These are phyloP conservation scores for Monascus purpureus DNA, from an alignment of 495 filamentous ascomycete genomes.

Conservation along the genomic window DNA sequence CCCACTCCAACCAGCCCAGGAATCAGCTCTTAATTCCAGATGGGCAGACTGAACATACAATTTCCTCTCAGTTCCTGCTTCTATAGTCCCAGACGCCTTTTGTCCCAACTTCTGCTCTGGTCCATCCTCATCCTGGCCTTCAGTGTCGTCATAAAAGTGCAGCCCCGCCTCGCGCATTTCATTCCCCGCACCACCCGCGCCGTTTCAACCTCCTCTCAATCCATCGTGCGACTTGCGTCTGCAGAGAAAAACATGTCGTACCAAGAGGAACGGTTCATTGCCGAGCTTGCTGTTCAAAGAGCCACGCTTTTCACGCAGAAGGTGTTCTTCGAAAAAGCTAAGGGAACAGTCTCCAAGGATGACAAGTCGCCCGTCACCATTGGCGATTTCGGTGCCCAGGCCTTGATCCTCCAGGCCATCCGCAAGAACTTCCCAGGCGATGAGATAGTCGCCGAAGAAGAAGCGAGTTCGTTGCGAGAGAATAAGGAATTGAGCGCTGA, in stretches of 20 bases:
- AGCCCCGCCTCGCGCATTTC: slow-evolving; percentile 27
- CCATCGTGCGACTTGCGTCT: too few relatives aligned
- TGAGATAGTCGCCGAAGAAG: slow-evolving; percentile 90
- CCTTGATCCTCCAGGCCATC: slow-evolving; percentile 83
- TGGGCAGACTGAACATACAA: too few relatives aligned
- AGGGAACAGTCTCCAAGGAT: slow-evolving; percentile 85
- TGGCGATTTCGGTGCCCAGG: slow-evolving; percentile 95
- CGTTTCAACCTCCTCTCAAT: slow-evolving; percentile 11
- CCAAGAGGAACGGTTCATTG: slow-evolving; percentile 68
- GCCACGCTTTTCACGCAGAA: slow-evolving; percentile 78
- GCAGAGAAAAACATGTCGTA: slow-evolving; percentile 53
- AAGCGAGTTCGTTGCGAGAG: slow-evolving; percentile 59
- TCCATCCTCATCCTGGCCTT: slow-evolving; percentile 38
- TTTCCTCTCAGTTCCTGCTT: neutral
- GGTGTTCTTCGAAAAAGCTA: slow-evolving; percentile 83
- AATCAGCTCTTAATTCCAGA: too few relatives aligned
- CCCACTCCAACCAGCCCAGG: too few relatives aligned
- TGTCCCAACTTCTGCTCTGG: slow-evolving; percentile 23
- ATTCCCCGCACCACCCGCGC: slow-evolving; percentile 14
- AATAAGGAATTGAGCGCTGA: slow-evolving; percentile 50
- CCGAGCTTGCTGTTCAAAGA: slow-evolving; percentile 83
- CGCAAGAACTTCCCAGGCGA: slow-evolving; percentile 80
- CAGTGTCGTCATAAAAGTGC: slow-evolving; percentile 30
- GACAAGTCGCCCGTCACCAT: slow-evolving; percentile 95
- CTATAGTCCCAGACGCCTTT: neutral